Conservation (phyloP, 2,329 filamentous ascomycete species). For the Neonectria punicea region DNA sequence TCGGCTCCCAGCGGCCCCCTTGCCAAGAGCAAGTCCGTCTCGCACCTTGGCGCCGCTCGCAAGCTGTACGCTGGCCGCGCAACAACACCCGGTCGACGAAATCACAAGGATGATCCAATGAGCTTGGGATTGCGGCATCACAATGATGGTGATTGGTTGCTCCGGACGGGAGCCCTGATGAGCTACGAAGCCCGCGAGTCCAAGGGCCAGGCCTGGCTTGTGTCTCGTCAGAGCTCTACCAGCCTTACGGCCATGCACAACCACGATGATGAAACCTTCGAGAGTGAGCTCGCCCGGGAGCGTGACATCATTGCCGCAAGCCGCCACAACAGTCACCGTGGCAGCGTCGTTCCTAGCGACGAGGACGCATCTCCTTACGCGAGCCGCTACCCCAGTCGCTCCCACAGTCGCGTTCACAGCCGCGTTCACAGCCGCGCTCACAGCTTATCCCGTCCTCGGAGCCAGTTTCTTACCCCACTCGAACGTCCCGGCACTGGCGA, state of each 20-base stretch:
- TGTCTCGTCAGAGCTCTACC: constrained; percentile 72
- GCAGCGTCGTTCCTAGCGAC: constrained; percentile 56
- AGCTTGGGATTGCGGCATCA: constrained; percentile 49
- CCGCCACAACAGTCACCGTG: constrained; percentile 59
- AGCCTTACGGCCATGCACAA: constrained; percentile 65
- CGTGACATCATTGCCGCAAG: constrained; percentile 55
- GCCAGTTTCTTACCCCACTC: constrained; percentile 57
- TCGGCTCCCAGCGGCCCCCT: constrained; percentile 53
- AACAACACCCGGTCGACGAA: constrained; percentile 50
- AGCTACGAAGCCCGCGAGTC: constrained; percentile 71
- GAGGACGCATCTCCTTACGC: constrained; percentile 48
- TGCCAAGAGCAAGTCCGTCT: constrained; percentile 72
- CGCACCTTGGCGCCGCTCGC: constrained; percentile 56
- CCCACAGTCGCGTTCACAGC: constrained; percentile 60
- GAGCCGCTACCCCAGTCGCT: constrained; percentile 62
- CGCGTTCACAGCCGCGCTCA: constrained; percentile 58
- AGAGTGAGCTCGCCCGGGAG: constrained; percentile 62
- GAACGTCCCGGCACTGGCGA: constrained; percentile 50
- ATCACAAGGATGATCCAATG: constrained; percentile 43
- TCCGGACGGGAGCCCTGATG: constrained; percentile 71
- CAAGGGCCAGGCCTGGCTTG: constrained; percentile 76
- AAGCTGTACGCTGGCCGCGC: constrained; percentile 45
- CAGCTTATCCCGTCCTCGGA: constrained; percentile 48
- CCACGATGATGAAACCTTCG: constrained; percentile 63
- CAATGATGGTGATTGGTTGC: constrained; percentile 71